A percentile compares a stretch with the other conserved stretches of the same genome.
Conservation (phyloP, 305 asterid species). For the Solanum chacoense region DNA sequence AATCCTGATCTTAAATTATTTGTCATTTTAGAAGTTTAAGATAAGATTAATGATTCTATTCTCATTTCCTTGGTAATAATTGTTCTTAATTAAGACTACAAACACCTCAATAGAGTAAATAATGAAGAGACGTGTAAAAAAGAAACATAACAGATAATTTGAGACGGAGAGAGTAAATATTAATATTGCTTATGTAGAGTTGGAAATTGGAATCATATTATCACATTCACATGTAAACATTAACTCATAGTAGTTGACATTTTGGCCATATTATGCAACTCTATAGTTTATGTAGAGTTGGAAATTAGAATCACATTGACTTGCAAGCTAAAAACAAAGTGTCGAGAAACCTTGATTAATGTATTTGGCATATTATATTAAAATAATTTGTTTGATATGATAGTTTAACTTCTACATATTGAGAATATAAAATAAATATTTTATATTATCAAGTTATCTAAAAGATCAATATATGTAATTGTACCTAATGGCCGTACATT, state of each 20-base stretch:
- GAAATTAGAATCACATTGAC: not conserved
- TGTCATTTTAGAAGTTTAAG: not conserved
- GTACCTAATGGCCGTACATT: not conserved
- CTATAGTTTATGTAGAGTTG: not conserved
- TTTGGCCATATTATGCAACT: not conserved
- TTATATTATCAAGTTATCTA: not conserved
- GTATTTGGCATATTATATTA: not conserved
- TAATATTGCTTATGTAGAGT: not conserved
- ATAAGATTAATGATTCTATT: not conserved
- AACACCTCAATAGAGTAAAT: not conserved
- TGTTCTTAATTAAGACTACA: not conserved
- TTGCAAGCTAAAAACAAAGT: not conserved
- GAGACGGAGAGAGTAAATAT: not conserved
- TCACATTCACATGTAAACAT: not conserved
- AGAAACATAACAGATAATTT: not conserved
- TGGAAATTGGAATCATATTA: not conserved
- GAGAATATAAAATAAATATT: not conserved
- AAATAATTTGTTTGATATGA: not conserved
- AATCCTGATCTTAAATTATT: not conserved
- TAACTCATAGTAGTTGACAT: not conserved
- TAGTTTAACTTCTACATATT: not conserved
- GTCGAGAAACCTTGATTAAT: not conserved
- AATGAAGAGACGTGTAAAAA: not conserved
- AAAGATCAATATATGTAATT: not conserved
- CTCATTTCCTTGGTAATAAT: not conserved